Base-by-base conservation (phyloP, 768 basidiomycete species). In the Neoboletus subvelutipes region DNA sequence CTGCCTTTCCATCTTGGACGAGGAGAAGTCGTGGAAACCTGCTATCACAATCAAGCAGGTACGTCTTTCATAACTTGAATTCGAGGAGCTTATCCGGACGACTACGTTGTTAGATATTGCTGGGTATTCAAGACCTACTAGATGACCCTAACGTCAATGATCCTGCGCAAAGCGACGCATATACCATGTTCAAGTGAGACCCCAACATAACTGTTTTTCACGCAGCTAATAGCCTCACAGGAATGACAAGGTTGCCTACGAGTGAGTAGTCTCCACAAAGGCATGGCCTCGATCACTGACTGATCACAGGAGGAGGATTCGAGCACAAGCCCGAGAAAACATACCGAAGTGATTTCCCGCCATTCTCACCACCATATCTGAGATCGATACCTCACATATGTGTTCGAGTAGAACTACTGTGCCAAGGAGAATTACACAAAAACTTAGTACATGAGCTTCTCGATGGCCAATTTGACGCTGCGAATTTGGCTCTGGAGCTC, bases 1-100 rank as follows among this genome's bases (percentile, higher is more conserved):
- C 45, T 98, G 96, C 72, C 79, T 99, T 29, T 98, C 95, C 12
- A 99, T 99, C 67, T 76, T 99, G 52, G 96, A 98, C 67, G 97
- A 99, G 70, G 97, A 99, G 75, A 98, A 99, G 72, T 88, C 88
- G 1, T 99, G 97, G 97, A 98, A 98, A 70, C 94, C 97, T 26
- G 92, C 94, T 8, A 98, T 99, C 65, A 98, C 97, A 2, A 94
- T 99, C 76, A 99, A 98, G 73, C 97, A 98, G 82, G 96, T 90
- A 26, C 39, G 75, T 61, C 34, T 54, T 43, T 57, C 13, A n/a
- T 13, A 42, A 33, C 37, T 13, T 24, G 15, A 52, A 31, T 22
- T 3, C 39, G 42, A 40, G 50, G 45, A 46, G 28, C 11, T 33
- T 49, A 37, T 39, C 42, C 36, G 37, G 36, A 53, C 11, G 20